Evolutionary conservation across 2,329 filamentous ascomycete species (phyloP).

Genomic region (Triangularia verruculosa): DNA sequence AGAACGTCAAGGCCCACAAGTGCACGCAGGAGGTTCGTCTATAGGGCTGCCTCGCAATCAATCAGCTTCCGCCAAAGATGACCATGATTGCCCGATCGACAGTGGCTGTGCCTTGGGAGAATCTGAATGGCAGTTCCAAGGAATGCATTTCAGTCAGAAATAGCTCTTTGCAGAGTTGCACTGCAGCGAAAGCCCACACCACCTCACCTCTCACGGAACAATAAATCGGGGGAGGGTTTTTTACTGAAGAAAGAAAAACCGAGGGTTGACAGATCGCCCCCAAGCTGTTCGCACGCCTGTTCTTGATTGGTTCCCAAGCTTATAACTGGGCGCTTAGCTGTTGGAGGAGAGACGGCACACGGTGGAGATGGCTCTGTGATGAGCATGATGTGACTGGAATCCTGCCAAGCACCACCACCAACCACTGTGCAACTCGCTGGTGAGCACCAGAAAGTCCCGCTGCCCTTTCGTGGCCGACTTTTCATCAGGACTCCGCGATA

Average conservation of each 20-base stretch:
- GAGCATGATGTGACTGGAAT: neutral
- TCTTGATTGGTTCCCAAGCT: constrained; percentile 18
- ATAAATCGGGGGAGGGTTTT: neutral
- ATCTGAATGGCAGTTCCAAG: neutral
- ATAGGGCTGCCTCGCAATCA: neutral
- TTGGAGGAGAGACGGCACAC: neutral
- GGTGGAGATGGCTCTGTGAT: neutral
- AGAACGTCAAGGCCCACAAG: neutral
- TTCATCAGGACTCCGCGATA: neutral
- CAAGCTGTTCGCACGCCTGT: neutral
- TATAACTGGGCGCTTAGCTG: constrained; percentile 19
- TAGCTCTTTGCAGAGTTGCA: constrained; percentile 3
- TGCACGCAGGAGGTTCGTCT: neutral
- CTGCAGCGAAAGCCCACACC: neutral
- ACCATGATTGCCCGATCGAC: neutral
- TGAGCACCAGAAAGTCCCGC: neutral
- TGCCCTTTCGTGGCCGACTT: neutral
- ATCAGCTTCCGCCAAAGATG: neutral
- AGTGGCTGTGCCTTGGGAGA: neutral
- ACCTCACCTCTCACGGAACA: neutral
- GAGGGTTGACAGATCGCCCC: constrained; percentile 14
- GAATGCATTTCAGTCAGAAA: constrained; percentile 3
- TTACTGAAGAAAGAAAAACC: neutral
- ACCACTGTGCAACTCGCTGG: neutral
- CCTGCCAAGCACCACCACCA: neutral